Evolutionary conservation across 2,329 filamentous ascomycete species (phyloP).

Genomic region (Geosmithia morbida): DNA sequence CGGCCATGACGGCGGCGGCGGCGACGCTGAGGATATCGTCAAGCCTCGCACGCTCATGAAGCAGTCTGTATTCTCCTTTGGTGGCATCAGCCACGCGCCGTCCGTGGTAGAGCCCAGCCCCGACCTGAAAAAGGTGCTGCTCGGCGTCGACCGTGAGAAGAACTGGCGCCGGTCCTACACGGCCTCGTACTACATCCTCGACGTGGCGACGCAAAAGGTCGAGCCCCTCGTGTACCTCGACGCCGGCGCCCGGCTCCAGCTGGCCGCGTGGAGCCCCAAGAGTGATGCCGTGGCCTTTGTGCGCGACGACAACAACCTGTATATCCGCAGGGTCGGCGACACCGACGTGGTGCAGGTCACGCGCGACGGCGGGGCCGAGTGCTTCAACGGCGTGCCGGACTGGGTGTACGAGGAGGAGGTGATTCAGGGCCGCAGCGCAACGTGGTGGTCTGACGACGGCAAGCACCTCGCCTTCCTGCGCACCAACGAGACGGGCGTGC

Average conservation of each 20-base stretch:
- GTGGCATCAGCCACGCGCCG: conserved; percentile 39
- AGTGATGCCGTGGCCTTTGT: conserved; percentile 86
- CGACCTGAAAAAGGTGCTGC: conserved; percentile 72
- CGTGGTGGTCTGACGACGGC: conserved; percentile 91
- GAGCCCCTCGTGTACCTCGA: conserved; percentile 64
- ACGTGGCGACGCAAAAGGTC: conserved; percentile 66
- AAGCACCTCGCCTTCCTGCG: conserved; percentile 82
- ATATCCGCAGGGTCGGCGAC: conserved; percentile 46
- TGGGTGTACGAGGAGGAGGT: conserved; percentile 76
- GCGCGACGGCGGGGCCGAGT: conserved; percentile 68
- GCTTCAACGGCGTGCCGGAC: conserved; percentile 93
- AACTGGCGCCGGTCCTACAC: conserved; percentile 88
- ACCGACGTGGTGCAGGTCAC: conserved; percentile 61
- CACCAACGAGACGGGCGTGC: conserved; percentile 85
- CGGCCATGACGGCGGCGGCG: too few species aligned
- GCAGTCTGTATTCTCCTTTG: conserved; percentile 43
- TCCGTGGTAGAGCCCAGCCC: conserved; percentile 59
- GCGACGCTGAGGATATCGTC: conserved; percentile 22
- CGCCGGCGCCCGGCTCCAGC: conserved; percentile 53
- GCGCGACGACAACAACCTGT: conserved; percentile 70
- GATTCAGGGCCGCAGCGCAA: conserved; percentile 63
- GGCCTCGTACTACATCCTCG: conserved; percentile 80
- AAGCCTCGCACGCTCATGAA: conserved; percentile 58
- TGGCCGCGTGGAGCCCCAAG: conserved; percentile 79
- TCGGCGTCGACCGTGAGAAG: conserved; percentile 56